Percentiles rank a stretch among this genome's conserved stretches.
These are phyloP conservation scores for Scopulariopsis brevicaulis DNA, from an alignment of 2,329 filamentous ascomycete species.

Conservation along the genomic window DNA sequence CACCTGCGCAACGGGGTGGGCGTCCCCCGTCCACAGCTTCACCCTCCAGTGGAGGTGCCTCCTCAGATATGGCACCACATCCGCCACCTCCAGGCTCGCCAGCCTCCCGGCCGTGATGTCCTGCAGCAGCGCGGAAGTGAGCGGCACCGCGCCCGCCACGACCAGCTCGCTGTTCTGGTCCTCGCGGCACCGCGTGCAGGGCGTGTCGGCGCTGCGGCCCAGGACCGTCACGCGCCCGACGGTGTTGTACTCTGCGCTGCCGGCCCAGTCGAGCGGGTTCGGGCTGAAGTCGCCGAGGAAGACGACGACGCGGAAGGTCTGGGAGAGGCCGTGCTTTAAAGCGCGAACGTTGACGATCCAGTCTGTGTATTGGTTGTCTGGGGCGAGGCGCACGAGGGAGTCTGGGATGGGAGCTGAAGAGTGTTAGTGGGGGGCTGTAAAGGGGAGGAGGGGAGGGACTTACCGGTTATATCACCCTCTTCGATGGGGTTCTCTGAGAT, in stretches of 20 bases:
- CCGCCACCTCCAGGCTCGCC: constrained; percentile 10
- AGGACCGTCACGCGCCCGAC: constrained; percentile 52
- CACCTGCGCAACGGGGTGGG: constrained; percentile 6
- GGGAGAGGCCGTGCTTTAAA: constrained; percentile 45
- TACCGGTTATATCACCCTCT: constrained; percentile 1
- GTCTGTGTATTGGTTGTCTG: constrained; percentile 31
- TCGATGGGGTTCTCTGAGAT: constrained; percentile 4
- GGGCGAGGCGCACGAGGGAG: not conserved
- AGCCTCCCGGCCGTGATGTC: constrained; percentile 19
- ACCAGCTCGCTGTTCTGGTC: constrained; percentile 10
- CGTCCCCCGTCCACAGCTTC: constrained; percentile 11
- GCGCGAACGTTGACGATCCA: constrained; percentile 60
- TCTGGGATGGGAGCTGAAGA: not conserved
- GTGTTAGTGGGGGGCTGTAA: not conserved
- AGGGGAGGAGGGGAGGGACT: not conserved
- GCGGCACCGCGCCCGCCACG: constrained; percentile 29
- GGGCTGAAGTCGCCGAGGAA: constrained; percentile 48
- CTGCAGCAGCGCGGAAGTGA: constrained; percentile 36
- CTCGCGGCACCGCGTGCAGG: constrained; percentile 13
- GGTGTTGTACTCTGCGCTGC: constrained; percentile 35
- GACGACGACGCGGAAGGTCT: constrained; percentile 52
- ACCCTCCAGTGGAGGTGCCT: constrained; percentile 14
- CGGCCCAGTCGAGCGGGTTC: constrained; percentile 35
- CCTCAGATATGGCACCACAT: constrained; percentile 15
- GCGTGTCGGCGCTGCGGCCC: constrained; percentile 18